Base-by-base conservation (phyloP, 1,139 yeast genomes). In the Starmera stellimalicola region DNA sequence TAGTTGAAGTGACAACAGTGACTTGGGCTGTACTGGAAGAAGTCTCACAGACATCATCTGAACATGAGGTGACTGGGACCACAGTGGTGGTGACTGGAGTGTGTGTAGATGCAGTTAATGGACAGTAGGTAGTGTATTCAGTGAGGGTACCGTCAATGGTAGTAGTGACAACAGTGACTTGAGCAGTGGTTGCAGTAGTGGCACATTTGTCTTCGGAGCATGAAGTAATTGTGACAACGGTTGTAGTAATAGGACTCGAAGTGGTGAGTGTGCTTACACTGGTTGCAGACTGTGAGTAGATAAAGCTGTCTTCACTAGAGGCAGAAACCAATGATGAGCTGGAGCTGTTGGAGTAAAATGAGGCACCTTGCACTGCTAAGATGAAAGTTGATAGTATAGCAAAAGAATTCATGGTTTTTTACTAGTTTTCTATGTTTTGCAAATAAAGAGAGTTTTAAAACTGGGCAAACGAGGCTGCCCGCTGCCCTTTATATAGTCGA, bases 161-260 rank as follows among this genome's bases (percentile, higher is more conserved):
- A 4, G 31, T 24, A 7, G 28, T 59, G 15, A 52, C 48, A 15
- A 55, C 42, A 22, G 62, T 52, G 29, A 58, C 50, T n/a, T 60
- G 59, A 30, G 65, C 58, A 9, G 61, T 54, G 3, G 57, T 54
- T 19, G 62, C 50, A 9, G 52, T 43, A 7, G 48, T 46, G 16
- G 54, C 32, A 43, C 70, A 65, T 27, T 40, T 54, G 35, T 58
- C 39, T 33, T 55, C 47, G 3, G 51, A 39, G 41, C 70, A 65
- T 18, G 65, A 55, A 28, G 71, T 65, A 39, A 59, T 50, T 29
- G 72, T 64, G 34, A 63, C 52, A 22, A 39, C 32, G 18, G 45
- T 40, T 3, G 41, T 32, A 8, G 27, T 11, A 14, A 26, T 15
- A 16, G 28, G 18, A n/a, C n/a, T n/a, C n/a, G 9, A 15, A 6